Conservation (phyloP, 2,329 filamentous ascomycete genomes). For the Aureobasidium zeae region DNA sequence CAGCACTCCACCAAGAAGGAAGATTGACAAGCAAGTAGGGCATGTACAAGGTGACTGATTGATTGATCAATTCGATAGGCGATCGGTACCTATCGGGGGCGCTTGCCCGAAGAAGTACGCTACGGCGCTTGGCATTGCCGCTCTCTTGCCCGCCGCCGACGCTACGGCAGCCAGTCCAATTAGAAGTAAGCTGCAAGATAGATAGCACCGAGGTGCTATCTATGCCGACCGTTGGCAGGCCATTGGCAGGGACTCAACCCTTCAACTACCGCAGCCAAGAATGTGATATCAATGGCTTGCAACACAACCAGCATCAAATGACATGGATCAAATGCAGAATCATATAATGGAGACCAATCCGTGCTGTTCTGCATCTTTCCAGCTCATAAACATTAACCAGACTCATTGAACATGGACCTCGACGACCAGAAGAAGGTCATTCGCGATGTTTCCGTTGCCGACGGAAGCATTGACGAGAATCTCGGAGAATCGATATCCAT, state of each 20-base stretch:
- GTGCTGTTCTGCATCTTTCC: not conserved
- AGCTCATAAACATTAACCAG: not conserved
- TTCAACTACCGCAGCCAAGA: too few relatives aligned
- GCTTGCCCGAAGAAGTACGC: not conserved
- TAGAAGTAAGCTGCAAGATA: not conserved
- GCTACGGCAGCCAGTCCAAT: constrained; percentile 1
- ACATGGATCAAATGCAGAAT: not conserved
- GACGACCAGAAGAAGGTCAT: not conserved
- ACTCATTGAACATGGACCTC: not conserved
- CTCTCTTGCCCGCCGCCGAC: not conserved
- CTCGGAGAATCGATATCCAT: constrained; percentile 3
- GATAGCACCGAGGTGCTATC: too few relatives aligned
- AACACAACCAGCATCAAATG: not conserved
- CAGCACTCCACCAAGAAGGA: too few relatives aligned
- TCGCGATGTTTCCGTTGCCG: not conserved
- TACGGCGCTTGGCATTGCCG: constrained; percentile 1
- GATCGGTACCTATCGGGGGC: too few relatives aligned
- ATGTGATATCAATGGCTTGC: not conserved
- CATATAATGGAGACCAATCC: not conserved
- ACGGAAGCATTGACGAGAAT: not conserved
- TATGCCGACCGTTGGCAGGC: not conserved
- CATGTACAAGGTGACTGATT: too few relatives aligned
- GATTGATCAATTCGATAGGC: too few relatives aligned
- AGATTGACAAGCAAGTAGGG: too few relatives aligned
- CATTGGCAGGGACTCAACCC: not conserved